Base-by-base conservation (phyloP, 2,329 filamentous ascomycete genomes). In the Arthrobotrys pseudoclavata region DNA sequence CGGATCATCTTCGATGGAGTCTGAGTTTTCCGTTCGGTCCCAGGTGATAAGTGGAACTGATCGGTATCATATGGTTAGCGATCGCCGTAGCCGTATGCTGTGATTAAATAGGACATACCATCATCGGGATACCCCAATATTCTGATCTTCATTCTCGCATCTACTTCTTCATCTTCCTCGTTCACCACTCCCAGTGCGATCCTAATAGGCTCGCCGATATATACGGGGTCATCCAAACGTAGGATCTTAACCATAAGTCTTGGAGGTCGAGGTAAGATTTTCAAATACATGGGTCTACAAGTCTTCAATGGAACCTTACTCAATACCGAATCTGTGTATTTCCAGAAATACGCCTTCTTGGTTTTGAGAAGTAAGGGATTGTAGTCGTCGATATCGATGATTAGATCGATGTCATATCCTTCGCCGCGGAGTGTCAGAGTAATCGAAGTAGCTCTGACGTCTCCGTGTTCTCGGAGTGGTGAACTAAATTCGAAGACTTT, bases 191-290 rank as follows among this genome's bases (percentile, higher is more conserved):
- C 88, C 45, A 98, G 86, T 0, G 87, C 85, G 22, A 98, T 83
- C 5, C 85, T 85, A 29, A 97, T 88, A 0, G 85, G 83, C 84
- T 99, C 96, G 81, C 96, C 91, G 0, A 92, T 92, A 82, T 97
- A 98, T 83, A 95, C 96, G 68, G 94, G 90, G 12, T 89, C 87
- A 70, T 87, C 79, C 15, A 81, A 42, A n/a, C 72, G 69, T 40
- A 67, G 67, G 20, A 80, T 79, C 26, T 85, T 87, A 53, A 99
- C 89, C 80, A 93, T 90, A 85, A 99, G 89, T 84, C 97, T 98
- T 0, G 96, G 96, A 29, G 95, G 96, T 80, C 96, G 92, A 0
- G 96, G 95, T 67, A 94, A 87, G 24, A 99, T 90, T 69, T 89
- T 90, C 69, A 97, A 92, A 96, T 82, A 79, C 69, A 66, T 66